A percentile compares a stretch with the other conserved stretches of the same genome.
phyloP scores from a whole-genome alignment of 129 eudicot genomes.

The Gnaphalium uliginosum region DNA sequence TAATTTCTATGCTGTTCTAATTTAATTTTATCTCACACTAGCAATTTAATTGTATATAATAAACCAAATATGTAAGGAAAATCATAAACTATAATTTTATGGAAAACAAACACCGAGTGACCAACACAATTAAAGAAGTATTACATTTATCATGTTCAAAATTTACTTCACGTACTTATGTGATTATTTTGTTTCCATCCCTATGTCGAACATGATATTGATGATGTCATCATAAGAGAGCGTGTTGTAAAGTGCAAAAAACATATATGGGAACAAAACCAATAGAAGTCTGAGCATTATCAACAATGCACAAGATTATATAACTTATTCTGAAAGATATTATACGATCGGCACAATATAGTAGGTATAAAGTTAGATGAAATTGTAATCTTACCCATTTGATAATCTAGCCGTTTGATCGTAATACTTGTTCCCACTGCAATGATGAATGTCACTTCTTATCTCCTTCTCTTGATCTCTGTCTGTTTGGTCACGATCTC shows the following conservation, averaged over 20 bases:
- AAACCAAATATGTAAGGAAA: background rate
- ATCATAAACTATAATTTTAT: background rate
- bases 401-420: constrained; percentile 40
- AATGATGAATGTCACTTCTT: constrained; percentile 45
- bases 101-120: background rate
- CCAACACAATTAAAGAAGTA: background rate
- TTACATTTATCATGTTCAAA: too few relatives aligned
- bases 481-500: constrained; percentile 42
- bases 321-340: background rate
- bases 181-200: background rate
- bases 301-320: constrained; percentile 14
- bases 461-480: constrained; percentile 49
- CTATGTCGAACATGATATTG: background rate
- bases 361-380: background rate
- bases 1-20: background rate
- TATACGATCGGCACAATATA: background rate
- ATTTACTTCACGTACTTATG: background rate
- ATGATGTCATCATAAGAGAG: background rate
- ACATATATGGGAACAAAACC: background rate
- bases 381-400: constrained; percentile 47
- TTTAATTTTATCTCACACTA: background rate
- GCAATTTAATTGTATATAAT: background rate
- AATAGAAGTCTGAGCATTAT: background rate
- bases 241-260: background rate
- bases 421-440: constrained; percentile 49